Conservation (phyloP, 306 rosid species). For the Hippophae gyantsensis region DNA sequence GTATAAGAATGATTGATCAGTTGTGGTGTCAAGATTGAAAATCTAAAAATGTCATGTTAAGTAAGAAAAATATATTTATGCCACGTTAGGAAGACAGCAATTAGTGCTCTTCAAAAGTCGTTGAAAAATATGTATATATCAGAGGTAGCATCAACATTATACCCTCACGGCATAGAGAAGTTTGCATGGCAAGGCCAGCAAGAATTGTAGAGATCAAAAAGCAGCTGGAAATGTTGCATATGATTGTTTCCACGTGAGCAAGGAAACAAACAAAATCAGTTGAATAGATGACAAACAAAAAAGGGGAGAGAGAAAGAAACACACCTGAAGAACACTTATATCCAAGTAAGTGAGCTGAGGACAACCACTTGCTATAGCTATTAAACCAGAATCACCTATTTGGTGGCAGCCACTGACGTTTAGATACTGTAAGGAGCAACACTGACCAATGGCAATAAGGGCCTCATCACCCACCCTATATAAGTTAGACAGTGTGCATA, state of each 20-base stretch:
- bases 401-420: constrained; percentile 96
- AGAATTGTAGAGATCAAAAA: too few relatives aligned
- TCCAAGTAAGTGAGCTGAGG: constrained; percentile 66
- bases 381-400: constrained; percentile 77
- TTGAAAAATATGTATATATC: too few relatives aligned
- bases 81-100: too few relatives aligned
- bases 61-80: too few relatives aligned
- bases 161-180: too few relatives aligned
- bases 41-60: too few relatives aligned
- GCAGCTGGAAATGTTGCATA: too few relatives aligned
- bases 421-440: constrained; percentile 64
- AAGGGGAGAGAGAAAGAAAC: constrained; percentile 11
- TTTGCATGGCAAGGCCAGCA: too few relatives aligned
- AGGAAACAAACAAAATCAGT: neutral
- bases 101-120: too few relatives aligned
- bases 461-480: constrained; percentile 85
- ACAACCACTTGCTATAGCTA: constrained; percentile 89
- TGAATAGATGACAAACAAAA: neutral
- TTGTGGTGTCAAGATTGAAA: too few relatives aligned
- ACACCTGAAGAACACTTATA: constrained; percentile 81
- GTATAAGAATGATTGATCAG: too few relatives aligned
- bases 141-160: too few relatives aligned
- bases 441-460: constrained; percentile 66
- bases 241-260: neutral
- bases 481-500: neutral